Conservation (phyloP, 441 rosid genomes). For the Syzygium syzygioides region DNA sequence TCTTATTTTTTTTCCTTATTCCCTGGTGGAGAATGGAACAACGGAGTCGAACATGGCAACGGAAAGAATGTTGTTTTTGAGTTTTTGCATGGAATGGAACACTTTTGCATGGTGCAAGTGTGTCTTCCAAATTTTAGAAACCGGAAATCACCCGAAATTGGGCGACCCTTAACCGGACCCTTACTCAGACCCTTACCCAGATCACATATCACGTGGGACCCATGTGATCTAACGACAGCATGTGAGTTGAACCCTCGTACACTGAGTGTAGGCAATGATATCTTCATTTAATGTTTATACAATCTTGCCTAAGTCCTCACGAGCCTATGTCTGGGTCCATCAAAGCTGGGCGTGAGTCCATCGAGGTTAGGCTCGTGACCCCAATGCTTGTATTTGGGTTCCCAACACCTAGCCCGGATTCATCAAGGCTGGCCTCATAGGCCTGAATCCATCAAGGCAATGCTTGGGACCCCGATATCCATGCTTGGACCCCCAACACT, state of each 20-base stretch:
- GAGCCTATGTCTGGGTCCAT: no score
- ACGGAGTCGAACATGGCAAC: fast-evolving
- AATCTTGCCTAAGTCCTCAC: background rate
- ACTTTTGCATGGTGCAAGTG: background rate
- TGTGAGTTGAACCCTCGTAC: background rate
- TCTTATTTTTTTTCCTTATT: background rate
- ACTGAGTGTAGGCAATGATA: background rate
- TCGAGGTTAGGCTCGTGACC: no score
- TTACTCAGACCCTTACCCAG: background rate
- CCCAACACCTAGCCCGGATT: no score
- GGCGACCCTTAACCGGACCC: no score
- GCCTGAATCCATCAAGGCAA: no score
- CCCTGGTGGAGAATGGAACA: background rate
- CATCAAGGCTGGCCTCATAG: no score
- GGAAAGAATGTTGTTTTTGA: background rate
- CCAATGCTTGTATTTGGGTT: no score
- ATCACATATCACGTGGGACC: background rate
- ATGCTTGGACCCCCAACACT: no score
- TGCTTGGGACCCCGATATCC: no score
- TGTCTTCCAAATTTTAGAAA: background rate
- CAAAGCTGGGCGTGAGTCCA: no score
- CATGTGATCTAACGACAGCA: background rate
- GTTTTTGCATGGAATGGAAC: background rate
- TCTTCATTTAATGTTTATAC: background rate
- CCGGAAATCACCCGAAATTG: fast-evolving